Evolutionary conservation across 2,329 filamentous ascomycete species (phyloP), one percentile per base, ranked within the genome.

Genomic region (Aureobasidium leucospermi): DNA sequence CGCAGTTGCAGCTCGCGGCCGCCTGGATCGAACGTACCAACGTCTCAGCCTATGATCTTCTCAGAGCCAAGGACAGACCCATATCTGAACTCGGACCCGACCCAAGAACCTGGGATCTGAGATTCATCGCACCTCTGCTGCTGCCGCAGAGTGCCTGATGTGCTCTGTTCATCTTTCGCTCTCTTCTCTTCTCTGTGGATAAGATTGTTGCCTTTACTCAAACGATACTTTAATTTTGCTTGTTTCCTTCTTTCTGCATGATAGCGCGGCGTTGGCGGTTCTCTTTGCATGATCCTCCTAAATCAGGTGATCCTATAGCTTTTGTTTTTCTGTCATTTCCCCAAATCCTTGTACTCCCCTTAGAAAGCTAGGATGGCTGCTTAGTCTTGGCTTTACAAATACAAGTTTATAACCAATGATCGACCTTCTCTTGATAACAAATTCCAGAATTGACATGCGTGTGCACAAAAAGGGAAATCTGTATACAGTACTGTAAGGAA

Each of bases 261-360:
- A 39, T 59, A 59, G 57, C 57, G 57, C 15, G 57, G 57, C 57
- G 57, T 39, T 59, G 57, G 57, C 51, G 45, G 57, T 11, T 49
- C 23, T 29, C 45, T 31, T 11, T 28, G 38, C 19, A 13, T 42
- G n/a, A 23, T 23, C 23, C 39, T 39, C n/a, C 6, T n/a, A 34
- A 47, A 6, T 4, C 45, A n/a, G 8, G 16, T 42, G 13, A 6
- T 19, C 13, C 13, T 36, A 36, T 13, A 23, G 23, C 23, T 23
- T 23, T 13, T 36, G 8, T 36, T 36, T 36, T 36, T 36, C 34
- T 36, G 8, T 36, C 13, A 36, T 13, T 36, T 36, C 5, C 13
- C 5, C 13, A 5, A 9, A 4, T 46, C 19, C 16, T 7, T 3
- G 23, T 23, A 23, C 23, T 23, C 23, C 1, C 3, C 23, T 23